Base-by-base conservation (phyloP, 1,284 basidiomycete species). In the Entoloma clypeatum region DNA sequence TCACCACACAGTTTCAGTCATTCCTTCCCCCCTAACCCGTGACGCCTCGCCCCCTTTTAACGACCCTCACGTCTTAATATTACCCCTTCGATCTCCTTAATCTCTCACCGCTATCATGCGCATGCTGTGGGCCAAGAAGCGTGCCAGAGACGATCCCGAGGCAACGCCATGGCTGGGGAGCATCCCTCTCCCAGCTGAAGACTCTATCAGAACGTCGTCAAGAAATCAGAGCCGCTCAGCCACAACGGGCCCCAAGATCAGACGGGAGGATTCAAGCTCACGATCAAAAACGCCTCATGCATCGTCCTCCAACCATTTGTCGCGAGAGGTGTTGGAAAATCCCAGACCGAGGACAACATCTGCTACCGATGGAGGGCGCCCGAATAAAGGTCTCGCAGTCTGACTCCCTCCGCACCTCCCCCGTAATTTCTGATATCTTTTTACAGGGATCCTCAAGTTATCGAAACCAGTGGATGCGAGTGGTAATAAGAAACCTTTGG, bases 21-120 rank as follows among this genome's bases (percentile, higher is more conserved):
- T 37, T 49, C 50, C 45, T 44, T n/a, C n/a, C 51, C 50, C 56
- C 56, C 49, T 45, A 55, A 58, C 58, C 60, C 59, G 62, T 61
- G 63, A 53, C 51, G 46, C 36, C 28, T 45, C 43, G 47, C 35
- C 39, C 43, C 43, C 41, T 50, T 44, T 45, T 47, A 47, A 49
- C 49, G 42, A 41, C 43, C 46, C 45, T 27, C 35, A 36, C 33
- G 39, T 38, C 35, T 28, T 27, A n/a, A 27, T 19, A 27, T 35
- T 30, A 30, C 36, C 35, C 24, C 36, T 35, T 51, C 54, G 48
- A 50, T 50, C 32, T 39, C 40, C 43, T 55, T 33, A 39, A 51
- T 49, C 44, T 50, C 45, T 34, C 36, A 44, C 50, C 40, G 47
- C 43, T 45, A 40, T 41, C 37, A 63, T 65, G 62, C 62, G 58